Conservation (phyloP, 2,329 filamentous ascomycete genomes). For the Blastomyces gilchristii region DNA sequence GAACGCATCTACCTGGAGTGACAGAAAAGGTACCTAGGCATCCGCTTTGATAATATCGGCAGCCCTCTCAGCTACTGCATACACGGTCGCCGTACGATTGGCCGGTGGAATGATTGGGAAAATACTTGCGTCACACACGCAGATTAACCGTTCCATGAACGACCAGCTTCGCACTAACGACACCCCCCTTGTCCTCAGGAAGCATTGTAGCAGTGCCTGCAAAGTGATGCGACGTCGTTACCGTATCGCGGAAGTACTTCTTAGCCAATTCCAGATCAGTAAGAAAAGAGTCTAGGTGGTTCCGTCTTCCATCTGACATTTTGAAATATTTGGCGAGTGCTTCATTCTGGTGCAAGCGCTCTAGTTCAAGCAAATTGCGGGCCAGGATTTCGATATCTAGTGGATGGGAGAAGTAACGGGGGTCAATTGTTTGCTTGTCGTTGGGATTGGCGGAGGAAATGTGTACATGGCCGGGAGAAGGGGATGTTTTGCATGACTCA, state of each 20-base stretch:
- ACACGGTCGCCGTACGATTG: constrained; percentile 22
- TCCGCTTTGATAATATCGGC: constrained; percentile 25
- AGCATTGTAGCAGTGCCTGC: constrained; percentile 26
- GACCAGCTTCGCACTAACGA: constrained; percentile 24
- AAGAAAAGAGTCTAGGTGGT: neutral
- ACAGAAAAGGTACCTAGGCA: neutral
- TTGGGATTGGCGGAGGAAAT: constrained; percentile 21
- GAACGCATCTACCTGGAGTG: neutral
- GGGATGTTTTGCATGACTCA: constrained; percentile 22
- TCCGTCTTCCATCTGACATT: neutral
- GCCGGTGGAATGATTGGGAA: constrained; percentile 23
- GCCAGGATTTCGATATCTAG: constrained; percentile 21
- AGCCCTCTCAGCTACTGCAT: constrained; percentile 24
- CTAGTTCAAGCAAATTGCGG: constrained; percentile 19
- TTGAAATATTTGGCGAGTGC: constrained; percentile 1
- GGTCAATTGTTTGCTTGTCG: constrained; percentile 20
- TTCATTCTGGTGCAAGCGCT: constrained; percentile 16
- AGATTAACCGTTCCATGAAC: constrained; percentile 28
- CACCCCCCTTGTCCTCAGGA: constrained; percentile 26
- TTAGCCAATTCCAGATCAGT: neutral
- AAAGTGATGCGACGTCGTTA: constrained; percentile 24
- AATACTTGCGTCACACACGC: constrained; percentile 26
- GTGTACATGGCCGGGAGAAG: constrained; percentile 25
- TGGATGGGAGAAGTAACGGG: constrained; percentile 25
- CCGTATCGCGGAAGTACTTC: constrained; percentile 10